Evolutionary conservation across 2,329 filamentous ascomycete species (phyloP), one percentile per base, ranked within the genome.

Genomic region (Alternaria conjuncta): DNA sequence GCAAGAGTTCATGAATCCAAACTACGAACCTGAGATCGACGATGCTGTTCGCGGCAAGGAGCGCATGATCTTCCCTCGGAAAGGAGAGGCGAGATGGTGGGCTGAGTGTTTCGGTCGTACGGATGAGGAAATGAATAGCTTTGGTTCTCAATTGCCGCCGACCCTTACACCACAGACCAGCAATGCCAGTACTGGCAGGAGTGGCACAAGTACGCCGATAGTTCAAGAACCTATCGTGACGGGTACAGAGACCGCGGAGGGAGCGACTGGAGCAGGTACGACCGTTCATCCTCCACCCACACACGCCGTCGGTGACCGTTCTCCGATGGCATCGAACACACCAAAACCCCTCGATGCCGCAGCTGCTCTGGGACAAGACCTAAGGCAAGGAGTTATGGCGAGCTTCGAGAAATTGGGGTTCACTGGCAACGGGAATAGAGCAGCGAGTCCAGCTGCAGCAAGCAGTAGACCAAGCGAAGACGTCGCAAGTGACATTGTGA

Each of bases 11-110:
- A 84, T 89, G 41, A 98, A 98, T 74, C 86, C 89, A 0, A 86
- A 90, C 30, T 99, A 95, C 75, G 90, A 96, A 58, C 85, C 88
- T 1, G 81, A 84, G 6, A 84, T 94, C 36, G 92, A 97, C 66
- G 94, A 97, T 73, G 89, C 92, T 47, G 85, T 90, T 61, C 89
- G 92, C 60, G 93, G 92, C 5, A 89, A 90, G 62, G 94, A 97
- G 77, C 87, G 94, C 5, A 87, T 99, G 8, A 86, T 99, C 13
- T 92, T 98, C 68, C 95, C 96, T 0, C 86, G 87, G 4, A 83
- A 91, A 1, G 87, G 87, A 12, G 90, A 96, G 65, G 87, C 96
- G n/a, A 87, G 93, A 64, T 99, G 96, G 96, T 99, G 96, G 96
- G 86, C 90, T 68, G 92, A 96, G 73, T 82, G 91, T 1, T 99